These are phyloP conservation scores for Podaxis sp. DNA, from an alignment of 768 basidiomycete species.

Conservation along the genomic window DNA sequence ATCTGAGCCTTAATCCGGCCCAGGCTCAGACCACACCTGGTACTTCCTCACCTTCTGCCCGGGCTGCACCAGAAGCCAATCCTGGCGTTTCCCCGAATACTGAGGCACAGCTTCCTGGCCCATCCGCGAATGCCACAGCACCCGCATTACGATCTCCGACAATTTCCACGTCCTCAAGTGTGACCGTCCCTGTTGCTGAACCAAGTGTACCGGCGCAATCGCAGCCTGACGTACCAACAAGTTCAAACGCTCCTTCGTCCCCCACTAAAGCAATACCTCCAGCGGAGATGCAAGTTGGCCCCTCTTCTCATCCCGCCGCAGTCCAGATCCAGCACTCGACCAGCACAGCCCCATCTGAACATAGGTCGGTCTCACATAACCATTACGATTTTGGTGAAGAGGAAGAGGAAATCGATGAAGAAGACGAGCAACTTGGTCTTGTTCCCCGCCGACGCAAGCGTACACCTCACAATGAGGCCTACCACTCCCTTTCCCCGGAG, in stretches of 20 bases:
- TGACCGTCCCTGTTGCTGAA: not conserved
- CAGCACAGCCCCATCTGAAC: not conserved
- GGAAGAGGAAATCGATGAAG: slow-evolving; percentile 30
- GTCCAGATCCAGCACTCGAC: not conserved
- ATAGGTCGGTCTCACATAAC: not conserved
- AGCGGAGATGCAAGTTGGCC: not conserved
- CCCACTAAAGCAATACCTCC: not conserved
- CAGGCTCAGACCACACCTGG: not conserved
- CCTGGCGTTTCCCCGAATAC: not conserved
- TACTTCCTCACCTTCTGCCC: not conserved
- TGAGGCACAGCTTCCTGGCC: not conserved
- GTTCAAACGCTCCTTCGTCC: not conserved
- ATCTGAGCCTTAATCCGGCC: not conserved
- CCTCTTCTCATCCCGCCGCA: not conserved
- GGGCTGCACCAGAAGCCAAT: not conserved
- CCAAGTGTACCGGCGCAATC: not conserved
- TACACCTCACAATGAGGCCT: slow-evolving; percentile 64
- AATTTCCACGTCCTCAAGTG: not conserved
- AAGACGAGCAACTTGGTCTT: slow-evolving; percentile 33
- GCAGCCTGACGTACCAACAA: not conserved
- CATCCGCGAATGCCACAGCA: not conserved
- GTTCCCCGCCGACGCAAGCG: slow-evolving; percentile 35
- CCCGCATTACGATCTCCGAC: not conserved
- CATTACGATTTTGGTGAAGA: slow-evolving; percentile 23
- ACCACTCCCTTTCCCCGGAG: slow-evolving; percentile 55